Conservation (phyloP, 192 early-diverging fungal species). For the Podila verticillata region DNA sequence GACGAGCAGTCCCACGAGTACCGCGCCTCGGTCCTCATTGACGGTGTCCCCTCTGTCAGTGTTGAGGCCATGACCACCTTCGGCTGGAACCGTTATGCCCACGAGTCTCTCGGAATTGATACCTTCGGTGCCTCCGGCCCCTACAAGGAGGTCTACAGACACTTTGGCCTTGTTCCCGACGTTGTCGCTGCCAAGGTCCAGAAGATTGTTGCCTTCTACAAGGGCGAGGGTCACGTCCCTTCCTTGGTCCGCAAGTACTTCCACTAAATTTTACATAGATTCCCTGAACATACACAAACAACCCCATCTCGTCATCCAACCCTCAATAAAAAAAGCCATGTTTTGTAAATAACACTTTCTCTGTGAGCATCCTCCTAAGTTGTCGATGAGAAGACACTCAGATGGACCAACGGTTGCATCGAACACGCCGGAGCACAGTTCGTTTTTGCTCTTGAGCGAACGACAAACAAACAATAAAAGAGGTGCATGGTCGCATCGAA, state of each 20-base stretch:
- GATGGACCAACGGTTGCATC: too few species aligned
- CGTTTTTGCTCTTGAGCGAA: too few species aligned
- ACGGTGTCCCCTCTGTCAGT: conserved; percentile 84
- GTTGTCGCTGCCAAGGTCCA: conserved; percentile 78
- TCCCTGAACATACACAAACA: neutral
- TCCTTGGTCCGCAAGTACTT: conserved; percentile 55
- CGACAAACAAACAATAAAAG: too few species aligned
- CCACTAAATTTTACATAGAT: conserved; percentile 20
- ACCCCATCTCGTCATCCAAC: too few species aligned
- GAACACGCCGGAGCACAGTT: too few species aligned
- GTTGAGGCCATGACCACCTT: conserved; percentile 91
- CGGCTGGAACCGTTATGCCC: conserved; percentile 94
- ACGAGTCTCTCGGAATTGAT: conserved; percentile 88
- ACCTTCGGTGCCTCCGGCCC: conserved; percentile 92
- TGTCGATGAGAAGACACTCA: too few species aligned
- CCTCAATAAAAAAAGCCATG: too few species aligned
- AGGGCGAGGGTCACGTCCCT: conserved; percentile 60
- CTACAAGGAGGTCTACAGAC: conserved; percentile 81
- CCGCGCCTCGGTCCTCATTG: conserved; percentile 79
- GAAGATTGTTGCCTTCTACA: conserved; percentile 84
- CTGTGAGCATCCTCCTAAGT: too few species aligned
- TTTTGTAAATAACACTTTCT: too few species aligned
- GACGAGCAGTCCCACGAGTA: conserved; percentile 86
- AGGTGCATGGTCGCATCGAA: too few species aligned
- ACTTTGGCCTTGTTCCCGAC: conserved; percentile 85